Conservation (phyloP, 192 early-diverging fungal species). For the Thamnidium elegans region DNA sequence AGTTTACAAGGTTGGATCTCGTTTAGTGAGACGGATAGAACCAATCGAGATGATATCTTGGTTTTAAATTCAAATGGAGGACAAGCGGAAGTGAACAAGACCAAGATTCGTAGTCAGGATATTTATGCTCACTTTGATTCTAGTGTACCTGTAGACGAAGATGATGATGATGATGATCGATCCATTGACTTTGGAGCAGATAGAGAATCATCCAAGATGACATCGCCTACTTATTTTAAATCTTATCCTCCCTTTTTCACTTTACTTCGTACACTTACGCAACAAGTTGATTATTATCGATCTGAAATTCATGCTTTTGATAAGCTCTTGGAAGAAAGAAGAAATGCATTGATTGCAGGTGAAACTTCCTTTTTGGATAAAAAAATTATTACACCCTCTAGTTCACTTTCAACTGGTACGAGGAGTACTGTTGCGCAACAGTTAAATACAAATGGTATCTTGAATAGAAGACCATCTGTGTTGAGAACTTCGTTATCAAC, state of each 20-base stretch:
- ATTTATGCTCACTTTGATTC: slow-evolving; percentile 30
- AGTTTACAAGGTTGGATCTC: slow-evolving; percentile 72
- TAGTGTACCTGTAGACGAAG: slow-evolving; percentile 32
- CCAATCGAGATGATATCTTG: slow-evolving; percentile 36
- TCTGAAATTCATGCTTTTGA: slow-evolving; percentile 60
- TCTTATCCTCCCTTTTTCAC: slow-evolving; percentile 65
- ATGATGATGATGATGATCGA: slow-evolving; percentile 44
- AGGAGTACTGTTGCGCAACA: not conserved
- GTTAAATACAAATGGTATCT: not conserved
- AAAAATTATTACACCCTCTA: slow-evolving; percentile 17
- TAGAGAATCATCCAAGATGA: slow-evolving; percentile 26
- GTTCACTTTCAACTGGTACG: slow-evolving; percentile 13
- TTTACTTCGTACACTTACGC: slow-evolving; percentile 56
- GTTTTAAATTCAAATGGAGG: slow-evolving; percentile 19
- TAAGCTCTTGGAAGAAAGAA: slow-evolving; percentile 47
- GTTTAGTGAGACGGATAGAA: slow-evolving; percentile 48
- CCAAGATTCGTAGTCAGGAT: slow-evolving; percentile 38
- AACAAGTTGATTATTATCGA: slow-evolving; percentile 65
- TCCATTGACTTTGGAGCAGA: slow-evolving; percentile 39
- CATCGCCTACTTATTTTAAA: slow-evolving; percentile 39
- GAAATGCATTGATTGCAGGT: slow-evolving; percentile 54
- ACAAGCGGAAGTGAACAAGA: not conserved
- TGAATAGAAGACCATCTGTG: slow-evolving; percentile 5
- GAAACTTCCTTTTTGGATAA: slow-evolving; percentile 30
- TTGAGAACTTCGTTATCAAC: not conserved